Percentiles rank a stretch among this genome's conserved stretches.
phyloP scores from a whole-genome alignment of 139 green algal species.

The Monoraphidium neglectum region DNA sequence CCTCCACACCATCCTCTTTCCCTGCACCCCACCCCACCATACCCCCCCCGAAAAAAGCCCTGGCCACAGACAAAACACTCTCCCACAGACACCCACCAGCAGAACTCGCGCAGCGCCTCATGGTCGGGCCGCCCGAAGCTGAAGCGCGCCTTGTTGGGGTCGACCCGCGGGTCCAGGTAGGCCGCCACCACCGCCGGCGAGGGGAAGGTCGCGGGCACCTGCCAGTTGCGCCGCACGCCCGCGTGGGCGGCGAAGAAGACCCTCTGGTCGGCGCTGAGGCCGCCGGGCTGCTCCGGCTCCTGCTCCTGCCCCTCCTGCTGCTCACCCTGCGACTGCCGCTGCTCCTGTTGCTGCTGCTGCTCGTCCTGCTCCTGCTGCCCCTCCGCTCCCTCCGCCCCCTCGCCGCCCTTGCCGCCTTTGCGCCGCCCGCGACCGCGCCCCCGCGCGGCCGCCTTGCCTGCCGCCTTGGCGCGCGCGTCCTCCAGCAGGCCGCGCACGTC shows the following conservation, averaged over 20 bases:
- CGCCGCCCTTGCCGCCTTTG: conserved; percentile 3
- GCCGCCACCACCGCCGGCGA: conserved; percentile 58
- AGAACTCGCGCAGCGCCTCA: conserved; percentile 74
- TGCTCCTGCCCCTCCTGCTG: not conserved
- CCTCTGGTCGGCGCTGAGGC: conserved; percentile 22
- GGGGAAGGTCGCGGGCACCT: conserved; percentile 80
- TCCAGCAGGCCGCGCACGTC: conserved; percentile 44
- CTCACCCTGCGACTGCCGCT: not conserved
- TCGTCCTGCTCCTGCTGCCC: not conserved
- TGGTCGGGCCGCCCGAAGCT: conserved; percentile 73
- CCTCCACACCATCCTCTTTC: not conserved
- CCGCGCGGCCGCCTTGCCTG: not conserved
- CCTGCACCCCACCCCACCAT: not conserved
- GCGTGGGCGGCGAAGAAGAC: conserved; percentile 75
- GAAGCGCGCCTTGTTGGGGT: conserved; percentile 59
- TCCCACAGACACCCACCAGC: conserved; percentile 32
- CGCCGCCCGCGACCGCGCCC: not conserved
- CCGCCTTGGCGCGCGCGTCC: not conserved
- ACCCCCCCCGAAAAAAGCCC: not conserved
- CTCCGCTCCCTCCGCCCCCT: not conserved
- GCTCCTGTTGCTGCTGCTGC: not conserved
- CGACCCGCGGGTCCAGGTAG: conserved; percentile 55
- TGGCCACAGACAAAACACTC: not conserved
- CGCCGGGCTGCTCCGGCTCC: not conserved
- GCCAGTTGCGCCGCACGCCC: conserved; percentile 64